Conservation (phyloP, 2,329 filamentous ascomycete species). For the Fonsecaea pedrosoi region DNA sequence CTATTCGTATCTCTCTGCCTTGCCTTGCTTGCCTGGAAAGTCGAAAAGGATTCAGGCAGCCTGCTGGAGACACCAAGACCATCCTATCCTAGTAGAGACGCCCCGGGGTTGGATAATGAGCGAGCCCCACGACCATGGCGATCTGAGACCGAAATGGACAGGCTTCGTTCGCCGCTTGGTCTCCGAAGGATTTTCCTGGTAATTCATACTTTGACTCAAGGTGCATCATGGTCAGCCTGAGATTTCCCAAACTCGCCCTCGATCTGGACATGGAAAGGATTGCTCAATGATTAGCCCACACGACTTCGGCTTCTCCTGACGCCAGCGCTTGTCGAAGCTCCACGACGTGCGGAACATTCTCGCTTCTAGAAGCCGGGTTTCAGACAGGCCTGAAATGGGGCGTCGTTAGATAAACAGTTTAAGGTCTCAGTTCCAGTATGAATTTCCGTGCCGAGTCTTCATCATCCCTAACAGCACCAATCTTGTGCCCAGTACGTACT, state of each 20-base stretch:
- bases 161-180: background rate
- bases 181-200: background rate
- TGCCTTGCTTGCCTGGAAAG: background rate
- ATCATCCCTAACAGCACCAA: background rate
- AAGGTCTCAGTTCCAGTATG: background rate
- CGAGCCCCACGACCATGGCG: background rate
- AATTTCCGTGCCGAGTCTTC: background rate
- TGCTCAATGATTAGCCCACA: background rate
- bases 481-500: background rate
- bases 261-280: background rate
- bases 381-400: background rate
- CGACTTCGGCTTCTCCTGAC: background rate
- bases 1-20: background rate
- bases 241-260: background rate
- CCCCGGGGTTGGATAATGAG: slow-evolving; percentile 2
- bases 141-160: background rate
- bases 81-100: too few species aligned
- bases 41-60: slow-evolving; percentile 1
- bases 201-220: background rate
- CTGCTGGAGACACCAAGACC: background rate
- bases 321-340: slow-evolving; percentile 5
- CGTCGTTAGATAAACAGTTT: background rate
- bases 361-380: slow-evolving; percentile 5
- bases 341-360: background rate
- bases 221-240: background rate